Evolutionary conservation across 768 basidiomycete species (phyloP).

Genomic region (Leccinum subtestaceum): DNA sequence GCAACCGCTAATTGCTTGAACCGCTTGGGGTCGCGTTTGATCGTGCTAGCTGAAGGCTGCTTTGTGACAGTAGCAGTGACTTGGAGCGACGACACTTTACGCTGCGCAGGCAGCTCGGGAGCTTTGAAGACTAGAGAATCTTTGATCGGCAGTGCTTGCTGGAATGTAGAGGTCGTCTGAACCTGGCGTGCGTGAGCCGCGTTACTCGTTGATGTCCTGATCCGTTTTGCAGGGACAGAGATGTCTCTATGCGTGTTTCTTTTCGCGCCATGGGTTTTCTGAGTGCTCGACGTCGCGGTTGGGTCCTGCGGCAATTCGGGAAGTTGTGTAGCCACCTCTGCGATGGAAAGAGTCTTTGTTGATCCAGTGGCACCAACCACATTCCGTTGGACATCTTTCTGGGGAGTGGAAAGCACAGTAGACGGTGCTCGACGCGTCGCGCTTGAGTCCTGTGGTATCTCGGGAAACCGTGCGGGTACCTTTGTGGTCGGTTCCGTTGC

Average conservation of each 20-base stretch:
- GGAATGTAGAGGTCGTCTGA: background rate
- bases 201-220: background rate
- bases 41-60: background rate
- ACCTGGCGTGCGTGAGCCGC: background rate
- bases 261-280: slow-evolving; percentile 12
- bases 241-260: slow-evolving; percentile 20
- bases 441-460: background rate
- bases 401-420: background rate
- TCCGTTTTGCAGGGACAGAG: slow-evolving; percentile 16
- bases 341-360: background rate
- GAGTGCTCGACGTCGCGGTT: background rate
- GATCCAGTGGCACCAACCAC: background rate
- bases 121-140: slow-evolving; percentile 5
- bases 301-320: background rate
- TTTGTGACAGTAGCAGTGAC: background rate
- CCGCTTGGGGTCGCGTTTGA: slow-evolving; percentile 2
- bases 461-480: background rate
- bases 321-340: background rate
- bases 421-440: background rate
- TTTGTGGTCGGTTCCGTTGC: background rate
- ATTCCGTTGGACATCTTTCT: background rate
- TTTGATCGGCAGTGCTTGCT: background rate
- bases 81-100: background rate
- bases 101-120: slow-evolving; percentile 2
- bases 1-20: slow-evolving; percentile 17